A percentile compares a stretch with the other conserved stretches of the same genome.
phyloP scores from a whole-genome alignment of 345 rosid species.

The Turnera subulata region DNA sequence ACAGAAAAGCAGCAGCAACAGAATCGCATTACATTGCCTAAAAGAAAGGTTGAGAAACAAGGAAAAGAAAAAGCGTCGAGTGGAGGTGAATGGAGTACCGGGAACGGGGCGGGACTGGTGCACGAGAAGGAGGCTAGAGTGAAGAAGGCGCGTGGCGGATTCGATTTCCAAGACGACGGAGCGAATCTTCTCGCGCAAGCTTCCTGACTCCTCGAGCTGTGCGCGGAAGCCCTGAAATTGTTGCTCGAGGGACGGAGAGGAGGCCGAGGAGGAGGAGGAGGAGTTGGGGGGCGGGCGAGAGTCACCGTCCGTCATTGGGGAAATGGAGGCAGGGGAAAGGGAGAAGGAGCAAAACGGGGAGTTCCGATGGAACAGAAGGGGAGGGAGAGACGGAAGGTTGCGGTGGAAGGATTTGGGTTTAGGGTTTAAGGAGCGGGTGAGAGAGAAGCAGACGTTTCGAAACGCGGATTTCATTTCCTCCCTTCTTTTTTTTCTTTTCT shows the following conservation, averaged over 20 bases:
- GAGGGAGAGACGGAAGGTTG: neutral
- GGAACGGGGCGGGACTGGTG: conserved; percentile 85
- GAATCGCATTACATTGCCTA: neutral
- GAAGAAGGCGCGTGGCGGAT: conserved; percentile 62
- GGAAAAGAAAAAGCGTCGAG: neutral
- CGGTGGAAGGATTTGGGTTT: neutral
- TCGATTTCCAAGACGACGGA: conserved; percentile 70
- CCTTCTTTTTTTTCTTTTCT: neutral
- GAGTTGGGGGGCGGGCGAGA: conserved; percentile 19
- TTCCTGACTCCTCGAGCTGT: conserved; percentile 70
- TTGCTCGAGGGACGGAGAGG: conserved; percentile 42
- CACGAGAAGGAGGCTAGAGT: conserved; percentile 72
- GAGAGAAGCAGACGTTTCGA: conserved; percentile 7
- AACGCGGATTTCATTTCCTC: conserved; percentile 13
- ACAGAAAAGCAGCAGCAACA: neutral
- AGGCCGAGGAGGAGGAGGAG: neutral
- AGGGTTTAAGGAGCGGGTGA: conserved; percentile 9
- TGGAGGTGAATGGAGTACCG: conserved; percentile 32
- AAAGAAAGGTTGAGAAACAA: neutral
- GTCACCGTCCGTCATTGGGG: conserved; percentile 51
- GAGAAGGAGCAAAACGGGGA: neutral
- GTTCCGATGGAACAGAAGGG: neutral
- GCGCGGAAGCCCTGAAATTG: conserved; percentile 76
- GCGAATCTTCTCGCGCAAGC: conserved; percentile 69
- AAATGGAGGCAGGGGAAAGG: conserved; percentile 7